phyloP scores from a whole-genome alignment of 73 alveolate species.

The Paramecium pentaurelia region DNA sequence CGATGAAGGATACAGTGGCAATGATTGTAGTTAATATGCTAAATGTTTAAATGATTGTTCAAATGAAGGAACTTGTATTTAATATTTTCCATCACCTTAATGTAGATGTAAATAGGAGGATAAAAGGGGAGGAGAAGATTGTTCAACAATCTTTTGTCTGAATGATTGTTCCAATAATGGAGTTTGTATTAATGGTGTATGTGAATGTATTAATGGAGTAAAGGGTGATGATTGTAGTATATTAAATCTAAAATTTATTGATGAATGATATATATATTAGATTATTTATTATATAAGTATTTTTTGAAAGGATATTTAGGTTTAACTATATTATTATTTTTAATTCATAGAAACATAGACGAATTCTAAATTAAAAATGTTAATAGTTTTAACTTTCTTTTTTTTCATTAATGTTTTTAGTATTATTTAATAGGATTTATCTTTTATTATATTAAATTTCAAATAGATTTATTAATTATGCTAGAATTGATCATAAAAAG shows the following conservation, averaged over 20 bases:
- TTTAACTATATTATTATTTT: too few species aligned
- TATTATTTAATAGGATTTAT: too few species aligned
- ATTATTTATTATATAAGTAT: too few species aligned
- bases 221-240: neutral
- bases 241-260: neutral
- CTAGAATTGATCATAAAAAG: too few species aligned
- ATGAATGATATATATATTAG: neutral
- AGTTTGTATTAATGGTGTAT: neutral
- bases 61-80: neutral
- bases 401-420: too few species aligned
- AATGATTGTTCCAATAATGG: slow-evolving; percentile 45
- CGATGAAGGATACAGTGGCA: neutral
- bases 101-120: neutral
- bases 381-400: too few species aligned
- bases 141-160: neutral
- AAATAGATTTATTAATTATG: too few species aligned
- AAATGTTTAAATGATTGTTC: neutral
- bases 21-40: neutral
- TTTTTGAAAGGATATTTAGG: too few species aligned
- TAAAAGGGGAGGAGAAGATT: slow-evolving; percentile 35
- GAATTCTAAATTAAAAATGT: too few species aligned
- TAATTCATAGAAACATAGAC: too few species aligned
- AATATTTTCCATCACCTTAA: slow-evolving; percentile 11
- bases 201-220: neutral
- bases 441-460: too few species aligned